Percentiles rank a stretch among this genome's conserved stretches.
Conservation (phyloP, 2,329 filamentous ascomycete genomes). For the Colletotrichum camelliae region DNA sequence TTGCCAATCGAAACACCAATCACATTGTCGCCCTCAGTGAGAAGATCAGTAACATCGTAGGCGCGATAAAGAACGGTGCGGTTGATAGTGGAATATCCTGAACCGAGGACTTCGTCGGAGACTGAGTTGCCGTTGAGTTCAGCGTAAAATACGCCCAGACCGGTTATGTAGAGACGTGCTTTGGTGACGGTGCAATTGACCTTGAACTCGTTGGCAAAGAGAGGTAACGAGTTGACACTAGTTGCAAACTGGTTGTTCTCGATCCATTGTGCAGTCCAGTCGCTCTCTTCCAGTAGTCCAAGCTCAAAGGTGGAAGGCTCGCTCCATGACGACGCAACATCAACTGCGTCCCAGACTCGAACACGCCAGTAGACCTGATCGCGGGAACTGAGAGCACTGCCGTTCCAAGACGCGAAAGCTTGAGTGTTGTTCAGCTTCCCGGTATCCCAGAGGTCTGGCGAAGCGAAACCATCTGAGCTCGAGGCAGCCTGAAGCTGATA, state of each 20-base stretch:
- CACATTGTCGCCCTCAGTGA: constrained; percentile 9
- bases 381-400: neutral
- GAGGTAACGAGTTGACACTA: neutral
- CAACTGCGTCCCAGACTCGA: constrained; percentile 5
- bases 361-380: constrained; percentile 12
- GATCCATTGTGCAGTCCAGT: constrained; percentile 19
- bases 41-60: constrained; percentile 2
- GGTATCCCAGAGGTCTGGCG: constrained; percentile 1
- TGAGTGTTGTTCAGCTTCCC: neutral
- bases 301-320: constrained; percentile 1
- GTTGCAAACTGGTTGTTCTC: neutral
- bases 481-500: neutral
- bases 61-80: constrained; percentile 19
- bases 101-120: neutral
- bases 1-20: constrained; percentile 16
- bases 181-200: neutral
- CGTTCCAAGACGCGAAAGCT: neutral
- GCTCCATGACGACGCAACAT: constrained; percentile 1
- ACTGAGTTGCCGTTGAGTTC: constrained; percentile 3
- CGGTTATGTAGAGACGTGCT: constrained; percentile 12
- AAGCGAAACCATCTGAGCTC: neutral
- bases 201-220: constrained; percentile 7
- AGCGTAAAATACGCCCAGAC: constrained; percentile 10
- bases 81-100: neutral
- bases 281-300: neutral